phyloP scores from a whole-genome alignment of 768 basidiomycete species.

The Dioszegia crocea region DNA sequence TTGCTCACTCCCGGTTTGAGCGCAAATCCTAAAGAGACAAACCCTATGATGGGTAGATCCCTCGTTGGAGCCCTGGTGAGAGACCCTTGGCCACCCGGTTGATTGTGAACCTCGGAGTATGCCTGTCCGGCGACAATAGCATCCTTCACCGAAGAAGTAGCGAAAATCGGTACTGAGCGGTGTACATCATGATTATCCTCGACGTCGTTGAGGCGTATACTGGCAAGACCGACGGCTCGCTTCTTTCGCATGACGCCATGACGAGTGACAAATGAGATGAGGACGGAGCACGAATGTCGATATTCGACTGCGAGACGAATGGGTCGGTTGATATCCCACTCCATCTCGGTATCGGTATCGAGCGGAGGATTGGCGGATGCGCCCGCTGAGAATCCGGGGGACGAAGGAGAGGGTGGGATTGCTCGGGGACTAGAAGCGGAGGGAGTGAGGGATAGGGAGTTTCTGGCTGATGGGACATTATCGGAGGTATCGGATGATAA shows the following conservation, averaged over 20 bases:
- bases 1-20: slow-evolving; percentile 37
- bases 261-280: slow-evolving; percentile 35
- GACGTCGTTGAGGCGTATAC: slow-evolving; percentile 30
- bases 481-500: slow-evolving; percentile 12
- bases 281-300: slow-evolving; percentile 45
- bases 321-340: slow-evolving; percentile 30
- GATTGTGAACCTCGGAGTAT: neutral
- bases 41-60: slow-evolving; percentile 9
- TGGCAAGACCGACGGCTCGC: slow-evolving; percentile 32
- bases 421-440: neutral
- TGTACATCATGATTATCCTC: slow-evolving; percentile 24
- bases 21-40: slow-evolving; percentile 24
- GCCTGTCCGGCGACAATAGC: slow-evolving; percentile 23
- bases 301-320: slow-evolving; percentile 46
- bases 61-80: neutral
- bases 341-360: slow-evolving; percentile 19
- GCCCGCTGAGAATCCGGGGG: neutral
- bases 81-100: neutral
- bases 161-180: slow-evolving; percentile 33
- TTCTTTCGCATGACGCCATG: slow-evolving; percentile 42
- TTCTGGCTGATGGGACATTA: neutral
- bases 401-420: neutral
- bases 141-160: slow-evolving; percentile 32
- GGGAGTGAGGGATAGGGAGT: neutral
- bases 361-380: neutral